These are phyloP conservation scores for Thelonectria blattea DNA, from an alignment of 2,329 filamentous ascomycete genomes.

Conservation along the genomic window DNA sequence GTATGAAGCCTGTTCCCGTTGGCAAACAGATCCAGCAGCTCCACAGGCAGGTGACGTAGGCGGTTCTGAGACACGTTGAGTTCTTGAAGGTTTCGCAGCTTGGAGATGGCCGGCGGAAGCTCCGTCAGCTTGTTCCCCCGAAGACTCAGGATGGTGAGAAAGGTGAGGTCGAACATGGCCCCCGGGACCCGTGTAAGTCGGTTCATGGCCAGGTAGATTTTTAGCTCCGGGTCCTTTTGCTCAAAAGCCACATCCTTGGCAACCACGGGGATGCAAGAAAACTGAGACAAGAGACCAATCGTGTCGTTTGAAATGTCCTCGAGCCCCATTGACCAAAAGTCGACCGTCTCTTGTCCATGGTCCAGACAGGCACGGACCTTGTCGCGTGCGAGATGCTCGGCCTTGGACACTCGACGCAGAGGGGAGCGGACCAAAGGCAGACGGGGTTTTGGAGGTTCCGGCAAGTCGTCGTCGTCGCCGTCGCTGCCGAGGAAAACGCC, in stretches of 20 bases:
- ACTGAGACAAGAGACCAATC: constrained; percentile 61
- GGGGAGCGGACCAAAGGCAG: constrained; percentile 46
- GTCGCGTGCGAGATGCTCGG: constrained; percentile 53
- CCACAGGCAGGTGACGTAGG: constrained; percentile 65
- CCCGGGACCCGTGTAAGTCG: constrained; percentile 60
- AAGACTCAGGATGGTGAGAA: constrained; percentile 69
- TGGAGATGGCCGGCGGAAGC: constrained; percentile 64
- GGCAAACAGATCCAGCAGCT: constrained; percentile 64
- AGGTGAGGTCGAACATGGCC: constrained; percentile 65
- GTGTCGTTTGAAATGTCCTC: constrained; percentile 61
- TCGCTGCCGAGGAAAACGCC: constrained; percentile 74
- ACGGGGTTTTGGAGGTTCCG: constrained; percentile 41
- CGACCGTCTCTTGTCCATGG: constrained; percentile 62
- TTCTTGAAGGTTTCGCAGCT: constrained; percentile 62
- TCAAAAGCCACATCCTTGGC: constrained; percentile 64
- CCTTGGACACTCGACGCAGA: constrained; percentile 42
- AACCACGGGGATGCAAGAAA: constrained; percentile 61
- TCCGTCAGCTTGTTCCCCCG: constrained; percentile 67
- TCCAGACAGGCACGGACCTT: constrained; percentile 63
- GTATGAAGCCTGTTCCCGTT: constrained; percentile 52
- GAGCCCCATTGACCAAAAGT: constrained; percentile 65
- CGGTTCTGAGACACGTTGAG: constrained; percentile 72
- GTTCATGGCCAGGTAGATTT: constrained; percentile 68
- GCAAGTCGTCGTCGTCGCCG: constrained; percentile 52
- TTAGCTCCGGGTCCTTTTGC: constrained; percentile 62